Evolutionary conservation across 352 stramenopile genomes (phyloP).

Genomic region (Phytophthora meadii): DNA sequence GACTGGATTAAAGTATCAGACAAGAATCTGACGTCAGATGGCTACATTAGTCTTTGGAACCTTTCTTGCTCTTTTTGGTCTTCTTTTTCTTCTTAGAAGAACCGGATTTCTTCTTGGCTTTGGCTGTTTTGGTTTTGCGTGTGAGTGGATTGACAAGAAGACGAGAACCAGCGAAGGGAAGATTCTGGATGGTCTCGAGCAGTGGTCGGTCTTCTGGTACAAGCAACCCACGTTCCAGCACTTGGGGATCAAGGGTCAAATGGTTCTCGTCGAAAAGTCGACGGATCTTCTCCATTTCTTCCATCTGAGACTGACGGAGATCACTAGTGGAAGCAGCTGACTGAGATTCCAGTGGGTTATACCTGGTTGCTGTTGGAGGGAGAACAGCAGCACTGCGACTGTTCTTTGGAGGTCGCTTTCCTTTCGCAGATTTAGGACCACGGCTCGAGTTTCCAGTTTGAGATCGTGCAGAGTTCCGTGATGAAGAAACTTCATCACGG

Average conservation of each 20-base stretch:
- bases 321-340: conserved; percentile 51
- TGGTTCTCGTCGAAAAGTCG: conserved; percentile 62
- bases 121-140: conserved; percentile 22
- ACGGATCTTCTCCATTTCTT: conserved; percentile 74
- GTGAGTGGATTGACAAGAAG: conserved; percentile 58
- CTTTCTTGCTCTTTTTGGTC: conserved; percentile 50
- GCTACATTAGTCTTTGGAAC: conserved; percentile 39
- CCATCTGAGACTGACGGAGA: conserved; percentile 56
- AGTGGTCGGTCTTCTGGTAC: conserved; percentile 63
- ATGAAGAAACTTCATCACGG: conserved; percentile 8
- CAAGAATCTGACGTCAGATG: conserved; percentile 20
- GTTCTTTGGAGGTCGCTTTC: conserved; percentile 5
- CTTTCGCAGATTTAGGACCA: conserved; percentile 16
- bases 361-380: background rate
- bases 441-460: conserved; percentile 10
- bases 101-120: conserved; percentile 39
- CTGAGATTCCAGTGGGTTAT: conserved; percentile 1
- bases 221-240: conserved; percentile 63
- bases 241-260: conserved; percentile 42
- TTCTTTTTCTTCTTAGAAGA: conserved; percentile 59
- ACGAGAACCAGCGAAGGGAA: conserved; percentile 56
- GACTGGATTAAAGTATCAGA: conserved; percentile 9
- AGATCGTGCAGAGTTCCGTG: conserved; percentile 13
- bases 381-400: conserved; percentile 7
- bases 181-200: conserved; percentile 56